Base-by-base conservation (phyloP, 1,284 basidiomycete genomes). In the Fomitopsis palustris region DNA sequence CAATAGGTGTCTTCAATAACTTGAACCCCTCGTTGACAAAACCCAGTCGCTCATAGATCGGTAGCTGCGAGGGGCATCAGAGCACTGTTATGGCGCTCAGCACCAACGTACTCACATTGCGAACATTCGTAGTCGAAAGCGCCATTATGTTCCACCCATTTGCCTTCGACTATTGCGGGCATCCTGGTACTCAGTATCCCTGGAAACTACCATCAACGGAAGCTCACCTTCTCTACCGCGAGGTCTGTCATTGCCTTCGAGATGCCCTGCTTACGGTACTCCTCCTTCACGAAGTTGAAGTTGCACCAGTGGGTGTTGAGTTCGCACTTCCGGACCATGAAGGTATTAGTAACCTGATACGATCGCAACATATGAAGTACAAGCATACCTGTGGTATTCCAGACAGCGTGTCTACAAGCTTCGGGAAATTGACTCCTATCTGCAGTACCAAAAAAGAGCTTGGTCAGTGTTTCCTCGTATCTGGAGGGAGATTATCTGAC, bases 231-330 rank as follows among this genome's bases (percentile, higher is more conserved):
- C 19, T 17, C 49, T 38, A 61, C n/a, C 3, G 51, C 61, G 2
- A 62, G 54, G 9, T 58, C 21, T 37, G 62, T 61, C 57, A 65
- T 53, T 7, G 57, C 59, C 19, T 53, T 59, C 10, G 59, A 51
- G 6, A 65, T 35, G 9, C 64, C 64, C 19, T 60, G 58, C 16
- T 59, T 54, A 33, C 64, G 64, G 41, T 61, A 61, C 38, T 64
- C 61, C 5, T 33, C 52, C 7, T 55, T 31, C 14, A 64, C 64
- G 41, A 65, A 61, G 27, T 61, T 61, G 29, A 61, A 58, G 25
- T 43, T 54, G 56, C 64, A 65, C 64, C 64, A 65, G 52, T 62
- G 64, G 7, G 41, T 56, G 45, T 35, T 64, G 57, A 52, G 60
- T 57, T 43, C 59, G 16, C 23, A 23, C 19, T 27, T 1, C 31